Evolutionary conservation across 768 basidiomycete species (phyloP).

Genomic region (Boletus coccyginus): DNA sequence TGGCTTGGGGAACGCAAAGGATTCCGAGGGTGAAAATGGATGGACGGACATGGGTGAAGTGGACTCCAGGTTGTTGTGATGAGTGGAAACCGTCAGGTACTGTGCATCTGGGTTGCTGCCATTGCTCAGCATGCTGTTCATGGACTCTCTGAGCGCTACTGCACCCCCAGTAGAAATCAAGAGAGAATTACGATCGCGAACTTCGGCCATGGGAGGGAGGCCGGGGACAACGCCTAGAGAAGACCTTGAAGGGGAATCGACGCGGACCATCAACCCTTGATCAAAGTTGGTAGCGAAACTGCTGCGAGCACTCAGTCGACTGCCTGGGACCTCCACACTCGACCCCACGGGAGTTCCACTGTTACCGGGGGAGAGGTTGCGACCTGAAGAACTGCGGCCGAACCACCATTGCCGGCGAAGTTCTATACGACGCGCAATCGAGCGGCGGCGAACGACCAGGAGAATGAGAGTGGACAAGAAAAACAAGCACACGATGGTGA

Average conservation of each 20-base stretch:
- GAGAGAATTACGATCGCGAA: conserved; percentile 37
- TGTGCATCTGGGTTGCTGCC: conserved; percentile 38
- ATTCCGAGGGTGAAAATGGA: conserved; percentile 65
- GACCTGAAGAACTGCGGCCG: conserved; percentile 14
- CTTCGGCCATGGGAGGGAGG: conserved; percentile 55
- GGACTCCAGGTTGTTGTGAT: conserved; percentile 16
- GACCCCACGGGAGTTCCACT: conserved; percentile 10
- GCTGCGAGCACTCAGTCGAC: conserved; percentile 43
- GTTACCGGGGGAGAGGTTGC: conserved; percentile 6
- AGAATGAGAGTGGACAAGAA: conserved; percentile 36
- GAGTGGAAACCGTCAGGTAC: conserved; percentile 35
- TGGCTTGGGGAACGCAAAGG: conserved; percentile 67
- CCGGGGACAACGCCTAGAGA: conserved; percentile 29
- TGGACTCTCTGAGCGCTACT: conserved; percentile 35
- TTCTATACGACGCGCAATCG: conserved; percentile 40
- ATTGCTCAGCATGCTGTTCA: conserved; percentile 39
- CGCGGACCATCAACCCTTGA: conserved; percentile 32
- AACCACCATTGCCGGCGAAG: conserved; percentile 49
- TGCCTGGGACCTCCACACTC: conserved; percentile 15
- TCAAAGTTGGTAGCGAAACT: conserved; percentile 67
- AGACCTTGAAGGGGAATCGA: conserved; percentile 17
- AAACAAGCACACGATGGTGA: conserved; percentile 33
- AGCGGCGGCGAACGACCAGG: conserved; percentile 46
- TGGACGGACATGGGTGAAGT: conserved; percentile 58
- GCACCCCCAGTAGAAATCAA: conserved; percentile 24